Conservation (phyloP, 768 basidiomycete species). For the Amanita thiersii region DNA sequence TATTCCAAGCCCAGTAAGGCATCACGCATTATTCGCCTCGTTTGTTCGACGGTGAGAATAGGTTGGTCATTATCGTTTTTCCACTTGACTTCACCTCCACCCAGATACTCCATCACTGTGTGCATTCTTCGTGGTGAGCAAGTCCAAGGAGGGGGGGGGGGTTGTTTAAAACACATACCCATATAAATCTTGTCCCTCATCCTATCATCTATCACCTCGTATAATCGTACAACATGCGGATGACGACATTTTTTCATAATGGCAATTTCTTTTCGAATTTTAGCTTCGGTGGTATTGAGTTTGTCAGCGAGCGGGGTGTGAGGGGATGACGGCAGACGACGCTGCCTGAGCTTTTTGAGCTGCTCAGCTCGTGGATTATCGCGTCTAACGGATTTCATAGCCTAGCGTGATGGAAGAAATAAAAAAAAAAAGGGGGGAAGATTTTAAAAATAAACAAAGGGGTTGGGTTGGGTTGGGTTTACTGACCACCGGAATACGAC, state of each 20-base stretch:
- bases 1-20: conserved; percentile 94
- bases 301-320: conserved; percentile 58
- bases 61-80: conserved; percentile 55
- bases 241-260: conserved; percentile 98
- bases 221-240: conserved; percentile 81
- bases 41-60: conserved; percentile 75
- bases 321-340: conserved; percentile 36
- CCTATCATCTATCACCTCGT: conserved; percentile 93
- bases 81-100: conserved; percentile 95
- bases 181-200: conserved; percentile 86
- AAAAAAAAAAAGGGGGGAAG: neutral
- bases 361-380: conserved; percentile 58
- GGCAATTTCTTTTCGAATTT: conserved; percentile 90
- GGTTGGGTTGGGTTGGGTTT: neutral
- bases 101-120: conserved; percentile 92
- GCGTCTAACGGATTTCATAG: conserved; percentile 72
- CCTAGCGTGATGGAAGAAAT: conserved; percentile 29
- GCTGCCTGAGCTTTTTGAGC: conserved; percentile 22
- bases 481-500: conserved; percentile 35
- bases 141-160: neutral
- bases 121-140: neutral
- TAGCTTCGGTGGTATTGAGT: conserved; percentile 66
- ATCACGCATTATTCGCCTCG: conserved; percentile 84
- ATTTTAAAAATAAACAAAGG: conserved; percentile 5
- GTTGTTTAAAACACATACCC: conserved; percentile 45